These are phyloP conservation scores for Geranium incanum DNA, from an alignment of 441 rosid genomes.

Conservation along the genomic window DNA sequence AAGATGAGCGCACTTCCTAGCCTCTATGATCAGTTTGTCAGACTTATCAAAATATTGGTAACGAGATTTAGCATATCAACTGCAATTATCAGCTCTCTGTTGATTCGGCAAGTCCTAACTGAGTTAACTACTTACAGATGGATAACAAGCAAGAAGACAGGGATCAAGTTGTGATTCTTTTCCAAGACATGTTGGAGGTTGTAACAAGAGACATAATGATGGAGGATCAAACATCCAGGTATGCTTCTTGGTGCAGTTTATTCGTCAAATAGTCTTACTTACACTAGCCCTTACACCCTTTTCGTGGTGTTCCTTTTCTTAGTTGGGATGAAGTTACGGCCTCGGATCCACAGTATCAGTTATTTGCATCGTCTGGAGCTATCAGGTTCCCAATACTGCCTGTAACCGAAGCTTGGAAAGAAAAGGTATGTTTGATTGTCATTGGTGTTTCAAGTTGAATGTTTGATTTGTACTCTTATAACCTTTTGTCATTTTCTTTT, in stretches of 20 bases:
- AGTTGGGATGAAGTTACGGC: slow-evolving; percentile 66
- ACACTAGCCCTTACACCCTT: background rate
- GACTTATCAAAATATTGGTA: slow-evolving; percentile 84
- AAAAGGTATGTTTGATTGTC: slow-evolving; percentile 48
- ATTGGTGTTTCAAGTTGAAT: background rate
- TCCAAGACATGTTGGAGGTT: slow-evolving; percentile 99
- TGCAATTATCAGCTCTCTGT: slow-evolving; percentile 11
- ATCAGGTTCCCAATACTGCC: slow-evolving; percentile 71
- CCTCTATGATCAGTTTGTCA: slow-evolving; percentile 79
- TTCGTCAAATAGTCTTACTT: slow-evolving; percentile 11
- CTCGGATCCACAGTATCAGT: slow-evolving; percentile 57
- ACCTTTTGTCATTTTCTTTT: slow-evolving; percentile 9
- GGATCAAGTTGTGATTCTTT: slow-evolving; percentile 86
- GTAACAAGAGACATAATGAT: slow-evolving; percentile 84
- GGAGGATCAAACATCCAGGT: slow-evolving; percentile 72
- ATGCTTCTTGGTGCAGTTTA: slow-evolving; percentile 20
- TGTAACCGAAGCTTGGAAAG: slow-evolving; percentile 89
- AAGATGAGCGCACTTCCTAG: slow-evolving; percentile 89
- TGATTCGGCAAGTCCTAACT: slow-evolving; percentile 13
- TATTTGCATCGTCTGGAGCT: slow-evolving; percentile 92
- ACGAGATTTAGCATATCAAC: slow-evolving; percentile 14
- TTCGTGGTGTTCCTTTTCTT: slow-evolving; percentile 19
- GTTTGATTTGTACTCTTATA: slow-evolving; percentile 7
- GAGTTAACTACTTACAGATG: slow-evolving; percentile 36
- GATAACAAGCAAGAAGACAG: slow-evolving; percentile 67